A percentile compares a stretch with the other conserved stretches of the same genome.
phyloP scores from a whole-genome alignment of 1,284 basidiomycete genomes.

The Phellinidium pouzarii region DNA sequence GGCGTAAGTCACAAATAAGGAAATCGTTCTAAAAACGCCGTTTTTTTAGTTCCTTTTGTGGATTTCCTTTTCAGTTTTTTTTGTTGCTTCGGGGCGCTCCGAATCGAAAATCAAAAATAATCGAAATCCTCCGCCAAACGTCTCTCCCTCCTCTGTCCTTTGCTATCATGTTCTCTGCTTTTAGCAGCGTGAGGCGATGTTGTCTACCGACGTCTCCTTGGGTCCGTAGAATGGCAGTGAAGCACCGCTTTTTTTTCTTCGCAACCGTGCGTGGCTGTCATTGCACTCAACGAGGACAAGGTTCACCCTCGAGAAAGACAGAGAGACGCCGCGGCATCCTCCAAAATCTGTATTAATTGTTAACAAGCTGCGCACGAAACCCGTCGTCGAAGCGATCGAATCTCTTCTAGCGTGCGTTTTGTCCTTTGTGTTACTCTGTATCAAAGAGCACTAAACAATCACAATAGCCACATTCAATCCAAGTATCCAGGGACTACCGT shows the following conservation, averaged over 20 bases:
- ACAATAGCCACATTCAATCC: conserved; percentile 50
- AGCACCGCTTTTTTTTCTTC: not conserved
- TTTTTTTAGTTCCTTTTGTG: no score
- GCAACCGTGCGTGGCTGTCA: conserved; percentile 7
- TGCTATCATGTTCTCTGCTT: not conserved
- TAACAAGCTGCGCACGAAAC: conserved; percentile 69
- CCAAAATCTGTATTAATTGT: conserved; percentile 56
- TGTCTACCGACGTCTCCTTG: not conserved
- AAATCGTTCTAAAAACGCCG: no score
- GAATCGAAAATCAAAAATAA: not conserved
- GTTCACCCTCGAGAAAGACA: conserved; percentile 13
- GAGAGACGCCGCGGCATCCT: not conserved
- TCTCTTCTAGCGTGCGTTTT: conserved; percentile 55
- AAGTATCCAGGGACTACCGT: conserved; percentile 68
- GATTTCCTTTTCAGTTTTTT: no score
- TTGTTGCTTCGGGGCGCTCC: no score
- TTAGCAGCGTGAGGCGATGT: not conserved
- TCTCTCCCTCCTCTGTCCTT: not conserved
- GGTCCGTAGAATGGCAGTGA: not conserved
- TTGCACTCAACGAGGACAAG: not conserved
- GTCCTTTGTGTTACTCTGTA: not conserved
- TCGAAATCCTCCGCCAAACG: not conserved
- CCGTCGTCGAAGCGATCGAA: conserved; percentile 66
- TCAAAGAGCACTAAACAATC: not conserved
- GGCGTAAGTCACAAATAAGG: no score